Evolutionary conservation across 495 filamentous ascomycete species (phyloP).

Genomic region (Penicillium lagena): DNA sequence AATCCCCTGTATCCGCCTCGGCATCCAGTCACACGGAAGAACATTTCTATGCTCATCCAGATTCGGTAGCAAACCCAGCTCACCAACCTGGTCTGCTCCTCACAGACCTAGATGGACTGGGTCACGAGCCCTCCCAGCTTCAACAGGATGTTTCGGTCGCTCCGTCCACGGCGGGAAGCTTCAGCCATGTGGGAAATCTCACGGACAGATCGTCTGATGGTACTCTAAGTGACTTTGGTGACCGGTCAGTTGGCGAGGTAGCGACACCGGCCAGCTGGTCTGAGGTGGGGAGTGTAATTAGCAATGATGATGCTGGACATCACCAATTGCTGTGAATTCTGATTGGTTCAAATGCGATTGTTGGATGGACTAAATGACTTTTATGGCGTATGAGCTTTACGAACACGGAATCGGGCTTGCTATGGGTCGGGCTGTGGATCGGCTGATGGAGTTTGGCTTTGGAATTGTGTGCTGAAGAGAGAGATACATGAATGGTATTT

Average conservation of each 20-base stretch:
- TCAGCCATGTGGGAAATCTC: constrained; percentile 25
- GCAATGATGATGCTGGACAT: constrained; percentile 41
- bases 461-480: too few species aligned
- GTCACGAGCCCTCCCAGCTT: constrained; percentile 5
- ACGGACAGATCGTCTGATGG: constrained; percentile 40
- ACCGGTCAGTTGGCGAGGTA: constrained; percentile 40
- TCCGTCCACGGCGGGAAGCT: constrained; percentile 30
- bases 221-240: constrained; percentile 58
- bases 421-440: too few species aligned
- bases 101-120: constrained; percentile 5
- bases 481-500: too few species aligned
- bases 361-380: too few species aligned
- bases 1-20: constrained; percentile 10
- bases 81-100: constrained; percentile 10
- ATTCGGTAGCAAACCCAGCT: constrained; percentile 22
- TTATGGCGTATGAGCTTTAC: too few species aligned
- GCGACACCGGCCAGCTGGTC: constrained; percentile 70
- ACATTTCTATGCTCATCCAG: constrained; percentile 29
- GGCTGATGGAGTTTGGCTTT: too few species aligned
- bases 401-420: too few species aligned
- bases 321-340: constrained; percentile 7
- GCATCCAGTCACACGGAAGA: constrained; percentile 28
- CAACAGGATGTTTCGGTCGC: constrained; percentile 26
- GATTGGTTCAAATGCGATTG: too few species aligned
- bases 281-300: constrained; percentile 68